Base-by-base conservation (phyloP, 2,329 filamentous ascomycete species). In the Beauveria bassiana region DNA sequence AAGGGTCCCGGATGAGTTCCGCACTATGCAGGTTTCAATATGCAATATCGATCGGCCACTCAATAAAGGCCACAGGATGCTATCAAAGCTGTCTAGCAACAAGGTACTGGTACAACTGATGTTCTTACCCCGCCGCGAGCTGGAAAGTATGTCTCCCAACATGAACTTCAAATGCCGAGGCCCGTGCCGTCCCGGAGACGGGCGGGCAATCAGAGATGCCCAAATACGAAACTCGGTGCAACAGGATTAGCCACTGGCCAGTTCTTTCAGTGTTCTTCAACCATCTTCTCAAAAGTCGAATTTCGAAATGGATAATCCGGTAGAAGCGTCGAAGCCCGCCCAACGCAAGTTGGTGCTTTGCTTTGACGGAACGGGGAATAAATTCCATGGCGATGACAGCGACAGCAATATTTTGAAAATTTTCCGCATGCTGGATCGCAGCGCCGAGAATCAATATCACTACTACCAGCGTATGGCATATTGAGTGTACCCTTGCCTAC, bases 341-440 rank as follows among this genome's bases (percentile, higher is more conserved):
- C 66, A 71, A 3, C 66, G 70, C 3, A 86, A 85, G 67, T 77
- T 86, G 16, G 77, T 86, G 10, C 72, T 87, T 1, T 86, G 84
- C 66, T 86, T 87, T 59, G 84, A 86, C 57, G 84, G 84, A 5
- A 86, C 84, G 0, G 84, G 84, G 0, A 86, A 86, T 67, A 86
- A 85, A 64, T 86, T 86, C 63, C 79, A 82, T 49, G 84, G 84
- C 10, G 82, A 86, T 57, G 83, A 85, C 14, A 84, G 80, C 47
- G 84, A 86, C 66, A 85, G 81, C 69, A 86, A 86, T 59, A 86
- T 90, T 66, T 74, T 90, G 63, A 89, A 89, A 68, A 87, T 90
- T 12, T 89, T 87, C 65, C 80, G 86, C 43, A 88, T 88, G 79
- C 74, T 90, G 1, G 86, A 90, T 66, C 80, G 86, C 5, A 82